These are phyloP conservation scores for Ogataea glucozyma DNA, from an alignment of 805 yeast genomes.

Conservation along the genomic window DNA sequence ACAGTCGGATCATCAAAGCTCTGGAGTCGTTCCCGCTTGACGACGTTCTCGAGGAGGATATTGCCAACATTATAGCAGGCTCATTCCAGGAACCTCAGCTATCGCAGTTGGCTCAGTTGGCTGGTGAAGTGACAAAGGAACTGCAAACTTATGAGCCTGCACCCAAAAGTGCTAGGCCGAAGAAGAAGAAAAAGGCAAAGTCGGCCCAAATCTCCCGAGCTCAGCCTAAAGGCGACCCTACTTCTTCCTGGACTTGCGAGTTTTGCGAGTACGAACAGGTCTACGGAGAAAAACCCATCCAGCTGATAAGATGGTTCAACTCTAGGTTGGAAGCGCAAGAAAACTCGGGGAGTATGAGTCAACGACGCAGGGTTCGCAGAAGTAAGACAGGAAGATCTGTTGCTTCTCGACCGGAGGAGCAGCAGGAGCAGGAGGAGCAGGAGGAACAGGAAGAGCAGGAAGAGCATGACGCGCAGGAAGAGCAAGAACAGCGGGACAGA, in stretches of 20 bases:
- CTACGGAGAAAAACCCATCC: constrained; percentile 46
- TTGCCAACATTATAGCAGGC: constrained; percentile 22
- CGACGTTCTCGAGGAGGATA: constrained; percentile 21
- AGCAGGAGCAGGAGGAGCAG: background rate
- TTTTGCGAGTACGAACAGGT: constrained; percentile 52
- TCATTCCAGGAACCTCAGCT: constrained; percentile 14
- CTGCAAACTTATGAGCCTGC: no score
- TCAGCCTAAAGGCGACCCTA: constrained; percentile 17
- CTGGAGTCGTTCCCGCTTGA: constrained; percentile 26
- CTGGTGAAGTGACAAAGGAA: no score
- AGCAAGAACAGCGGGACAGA: no score
- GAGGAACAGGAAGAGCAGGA: background rate
- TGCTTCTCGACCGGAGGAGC: no score
- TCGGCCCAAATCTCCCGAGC: background rate
- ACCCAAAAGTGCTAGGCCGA: background rate
- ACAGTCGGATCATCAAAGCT: constrained; percentile 27
- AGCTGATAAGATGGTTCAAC: constrained; percentile 48
- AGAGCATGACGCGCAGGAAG: background rate
- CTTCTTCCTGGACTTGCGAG: constrained; percentile 38
- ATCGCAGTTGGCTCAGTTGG: background rate
- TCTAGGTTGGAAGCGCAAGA: constrained; percentile 35
- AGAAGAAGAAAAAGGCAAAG: constrained; percentile 16
- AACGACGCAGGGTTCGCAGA: constrained; percentile 21
- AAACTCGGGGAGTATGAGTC: constrained; percentile 30
- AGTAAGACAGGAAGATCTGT: no score